These are phyloP conservation scores for Amylocarpus encephaloides DNA, from an alignment of 2,329 filamentous ascomycete genomes.

Conservation along the genomic window DNA sequence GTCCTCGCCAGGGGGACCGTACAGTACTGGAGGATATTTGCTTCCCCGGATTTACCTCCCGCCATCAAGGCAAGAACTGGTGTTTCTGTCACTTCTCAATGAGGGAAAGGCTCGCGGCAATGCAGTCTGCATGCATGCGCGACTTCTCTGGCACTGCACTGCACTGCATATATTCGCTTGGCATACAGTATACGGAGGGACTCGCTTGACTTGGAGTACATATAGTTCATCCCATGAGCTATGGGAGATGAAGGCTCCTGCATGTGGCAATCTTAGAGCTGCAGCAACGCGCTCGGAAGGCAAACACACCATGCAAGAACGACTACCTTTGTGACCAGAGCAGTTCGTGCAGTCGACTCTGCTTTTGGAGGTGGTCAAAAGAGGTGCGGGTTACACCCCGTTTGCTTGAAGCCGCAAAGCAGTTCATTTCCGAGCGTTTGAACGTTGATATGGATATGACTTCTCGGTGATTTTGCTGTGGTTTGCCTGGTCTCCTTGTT, in stretches of 20 bases:
- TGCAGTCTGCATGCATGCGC: no score
- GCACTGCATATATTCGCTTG: not conserved
- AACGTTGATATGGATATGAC: not conserved
- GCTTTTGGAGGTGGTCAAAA: no score
- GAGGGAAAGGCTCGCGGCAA: no score
- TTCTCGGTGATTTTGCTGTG: no score
- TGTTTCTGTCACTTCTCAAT: no score
- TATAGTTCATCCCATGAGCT: slow-evolving; percentile 6
- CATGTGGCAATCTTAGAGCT: not conserved
- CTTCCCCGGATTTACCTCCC: no score
- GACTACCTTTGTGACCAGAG: not conserved
- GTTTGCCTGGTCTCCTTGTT: no score
- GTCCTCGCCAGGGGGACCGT: no score
- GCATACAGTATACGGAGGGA: not conserved
- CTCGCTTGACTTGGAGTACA: not conserved
- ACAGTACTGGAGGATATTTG: no score
- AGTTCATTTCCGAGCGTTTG: not conserved
- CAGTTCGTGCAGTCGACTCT: not conserved
- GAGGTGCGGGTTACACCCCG: not conserved
- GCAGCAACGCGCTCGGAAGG: not conserved
- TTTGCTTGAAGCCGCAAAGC: not conserved
- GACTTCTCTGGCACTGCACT: no score
- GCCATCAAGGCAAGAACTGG: no score
- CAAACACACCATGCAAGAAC: not conserved
- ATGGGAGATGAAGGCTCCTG: not conserved